Evolutionary conservation across 176 grass and related monocot genomes (phyloP).

Genomic region (Hsuehochloa calcarea): DNA sequence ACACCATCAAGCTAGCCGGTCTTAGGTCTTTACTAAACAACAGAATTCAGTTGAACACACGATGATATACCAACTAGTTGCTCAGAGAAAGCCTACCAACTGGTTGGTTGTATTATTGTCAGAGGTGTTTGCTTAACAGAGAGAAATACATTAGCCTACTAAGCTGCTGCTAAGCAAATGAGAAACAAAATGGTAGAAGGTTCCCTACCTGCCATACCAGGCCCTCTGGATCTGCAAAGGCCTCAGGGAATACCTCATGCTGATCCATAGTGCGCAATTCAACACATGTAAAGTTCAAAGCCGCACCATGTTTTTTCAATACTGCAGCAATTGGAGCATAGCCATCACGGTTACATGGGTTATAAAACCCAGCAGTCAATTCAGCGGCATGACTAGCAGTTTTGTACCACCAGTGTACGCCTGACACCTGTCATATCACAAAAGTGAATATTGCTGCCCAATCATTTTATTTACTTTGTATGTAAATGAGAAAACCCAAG

Average conservation of each 20-base stretch:
- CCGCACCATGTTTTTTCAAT: constrained; percentile 71
- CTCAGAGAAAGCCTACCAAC: background rate
- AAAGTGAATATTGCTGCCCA: background rate
- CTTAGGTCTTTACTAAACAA: background rate
- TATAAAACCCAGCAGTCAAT: constrained; percentile 89
- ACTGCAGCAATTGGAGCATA: constrained; percentile 75
- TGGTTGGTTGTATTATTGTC: background rate
- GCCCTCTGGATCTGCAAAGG: constrained; percentile 80
- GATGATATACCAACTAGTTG: background rate
- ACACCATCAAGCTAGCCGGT: background rate
- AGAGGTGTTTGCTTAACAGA: background rate
- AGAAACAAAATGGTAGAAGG: background rate
- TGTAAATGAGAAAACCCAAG: background rate
- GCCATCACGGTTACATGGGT: constrained; percentile 86
- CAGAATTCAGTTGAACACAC: background rate
- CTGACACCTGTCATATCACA: constrained; percentile 57
- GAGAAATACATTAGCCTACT: background rate
- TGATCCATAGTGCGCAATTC: constrained; percentile 78
- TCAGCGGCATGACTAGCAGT: constrained; percentile 92
- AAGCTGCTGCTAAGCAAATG: background rate
- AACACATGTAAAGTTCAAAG: constrained; percentile 82
- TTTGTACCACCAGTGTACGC: constrained; percentile 98
- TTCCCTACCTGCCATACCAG: constrained; percentile 78
- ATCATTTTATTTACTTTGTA: background rate
- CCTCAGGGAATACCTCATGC: constrained; percentile 75